Evolutionary conservation across 257 asterid species (phyloP).

Genomic region (Solanum tarijense): DNA sequence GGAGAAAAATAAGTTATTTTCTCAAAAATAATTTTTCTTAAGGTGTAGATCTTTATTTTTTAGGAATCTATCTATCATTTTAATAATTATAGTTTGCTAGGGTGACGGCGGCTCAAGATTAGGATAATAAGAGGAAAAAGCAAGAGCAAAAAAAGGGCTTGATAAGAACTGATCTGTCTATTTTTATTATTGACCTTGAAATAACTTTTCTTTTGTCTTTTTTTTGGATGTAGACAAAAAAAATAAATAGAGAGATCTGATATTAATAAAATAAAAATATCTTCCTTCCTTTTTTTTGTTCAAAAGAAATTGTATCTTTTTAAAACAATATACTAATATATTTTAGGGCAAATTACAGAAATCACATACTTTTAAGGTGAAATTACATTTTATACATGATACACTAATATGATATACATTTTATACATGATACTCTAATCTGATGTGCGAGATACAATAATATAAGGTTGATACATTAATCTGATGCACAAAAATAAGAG

Average conservation of each 20-base stretch:
- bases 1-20: too few species aligned
- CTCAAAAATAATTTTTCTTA: too few species aligned
- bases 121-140: not conserved
- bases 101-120: not conserved
- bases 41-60: not conserved
- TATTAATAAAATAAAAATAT: not conserved
- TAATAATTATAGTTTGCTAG: not conserved
- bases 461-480: too few species aligned
- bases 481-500: too few species aligned
- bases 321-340: not conserved
- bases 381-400: too few species aligned
- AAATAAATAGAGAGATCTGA: not conserved
- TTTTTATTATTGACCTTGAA: not conserved
- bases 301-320: not conserved
- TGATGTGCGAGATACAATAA: too few species aligned
- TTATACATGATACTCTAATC: too few species aligned
- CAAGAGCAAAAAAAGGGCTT: not conserved
- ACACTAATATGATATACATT: too few species aligned
- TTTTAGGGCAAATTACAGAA: not conserved
- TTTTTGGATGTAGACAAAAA: not conserved
- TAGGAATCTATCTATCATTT: not conserved
- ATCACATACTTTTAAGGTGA: too few species aligned
- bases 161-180: not conserved
- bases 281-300: not conserved
- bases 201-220: too few species aligned